phyloP scores from a whole-genome alignment of 2,329 filamentous ascomycete genomes.

The Pseudopithomyces chartarum region DNA sequence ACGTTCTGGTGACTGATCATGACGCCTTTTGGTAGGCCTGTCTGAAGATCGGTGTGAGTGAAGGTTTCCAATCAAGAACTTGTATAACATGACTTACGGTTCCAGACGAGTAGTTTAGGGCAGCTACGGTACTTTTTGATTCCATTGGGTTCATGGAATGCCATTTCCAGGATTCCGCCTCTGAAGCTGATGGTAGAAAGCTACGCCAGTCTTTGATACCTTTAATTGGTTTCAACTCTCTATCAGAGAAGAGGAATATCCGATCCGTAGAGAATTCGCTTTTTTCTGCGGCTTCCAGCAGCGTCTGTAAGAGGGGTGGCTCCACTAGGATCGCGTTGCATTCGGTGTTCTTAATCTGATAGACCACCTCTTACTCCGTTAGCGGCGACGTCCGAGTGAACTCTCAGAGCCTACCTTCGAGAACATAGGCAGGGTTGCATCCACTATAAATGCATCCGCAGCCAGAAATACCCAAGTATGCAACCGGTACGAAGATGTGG shows the following conservation, averaged over 20 bases:
- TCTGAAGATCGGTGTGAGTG: constrained; percentile 16
- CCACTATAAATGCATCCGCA: constrained; percentile 60
- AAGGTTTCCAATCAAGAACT: not conserved
- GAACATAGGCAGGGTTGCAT: constrained; percentile 60
- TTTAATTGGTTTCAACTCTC: constrained; percentile 28
- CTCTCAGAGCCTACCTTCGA: constrained; percentile 44
- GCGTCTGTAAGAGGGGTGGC: constrained; percentile 51
- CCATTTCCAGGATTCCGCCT: constrained; percentile 50
- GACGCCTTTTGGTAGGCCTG: constrained; percentile 52
- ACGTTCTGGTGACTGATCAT: constrained; percentile 52
- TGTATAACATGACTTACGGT: not conserved
- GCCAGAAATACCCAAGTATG: constrained; percentile 60
- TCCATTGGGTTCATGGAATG: constrained; percentile 44
- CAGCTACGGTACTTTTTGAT: constrained; percentile 34
- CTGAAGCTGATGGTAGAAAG: constrained; percentile 41
- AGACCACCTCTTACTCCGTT: constrained; percentile 50
- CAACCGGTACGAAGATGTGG: constrained; percentile 60
- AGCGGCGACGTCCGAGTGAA: not conserved
- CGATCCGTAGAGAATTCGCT: constrained; percentile 47
- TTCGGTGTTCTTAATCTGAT: constrained; percentile 58
- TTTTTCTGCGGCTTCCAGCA: constrained; percentile 51
- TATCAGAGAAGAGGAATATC: constrained; percentile 58
- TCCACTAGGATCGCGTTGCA: constrained; percentile 58
- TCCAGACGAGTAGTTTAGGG: constrained; percentile 23
- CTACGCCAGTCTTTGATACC: constrained; percentile 52